Evolutionary conservation across 2,329 filamentous ascomycete species (phyloP).

Genomic region (Cucurbitaria berberidis): DNA sequence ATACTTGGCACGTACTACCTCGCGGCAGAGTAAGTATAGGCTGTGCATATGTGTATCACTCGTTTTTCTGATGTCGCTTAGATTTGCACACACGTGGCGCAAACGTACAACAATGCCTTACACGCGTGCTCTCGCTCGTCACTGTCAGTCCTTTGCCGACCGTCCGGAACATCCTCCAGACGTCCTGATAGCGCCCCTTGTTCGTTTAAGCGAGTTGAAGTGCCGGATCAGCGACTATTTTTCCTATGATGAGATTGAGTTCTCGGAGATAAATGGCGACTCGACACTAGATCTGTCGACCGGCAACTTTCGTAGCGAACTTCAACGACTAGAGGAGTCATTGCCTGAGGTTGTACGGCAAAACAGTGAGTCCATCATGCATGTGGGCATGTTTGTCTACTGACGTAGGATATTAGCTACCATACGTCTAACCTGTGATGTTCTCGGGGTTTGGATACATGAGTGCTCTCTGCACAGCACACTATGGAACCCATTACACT

Average conservation of each 20-base stretch:
- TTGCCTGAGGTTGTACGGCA: not conserved
- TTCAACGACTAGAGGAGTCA: slow-evolving; percentile 8
- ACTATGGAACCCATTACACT: not conserved
- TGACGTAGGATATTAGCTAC: not conserved
- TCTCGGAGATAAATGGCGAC: slow-evolving; percentile 25
- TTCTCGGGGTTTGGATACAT: not conserved
- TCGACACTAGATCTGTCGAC: slow-evolving; percentile 22
- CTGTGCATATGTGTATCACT: not conserved
- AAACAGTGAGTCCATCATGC: slow-evolving; percentile 1
- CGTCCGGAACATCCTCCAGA: slow-evolving; percentile 17
- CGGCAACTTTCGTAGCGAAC: slow-evolving; percentile 21
- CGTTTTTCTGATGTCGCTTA: slow-evolving; percentile 5
- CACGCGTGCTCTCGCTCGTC: slow-evolving; percentile 25
- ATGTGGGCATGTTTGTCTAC: not conserved
- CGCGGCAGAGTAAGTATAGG: slow-evolving; percentile 17
- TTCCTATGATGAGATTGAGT: slow-evolving; percentile 31
- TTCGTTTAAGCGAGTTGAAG: slow-evolving; percentile 22
- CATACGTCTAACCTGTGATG: not conserved
- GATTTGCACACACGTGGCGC: slow-evolving; percentile 30
- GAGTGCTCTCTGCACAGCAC: not conserved
- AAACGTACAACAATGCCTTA: slow-evolving; percentile 20
- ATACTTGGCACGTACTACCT: slow-evolving; percentile 31
- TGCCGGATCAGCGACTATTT: slow-evolving; percentile 28
- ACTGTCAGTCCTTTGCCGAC: slow-evolving; percentile 14
- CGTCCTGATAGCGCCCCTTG: slow-evolving; percentile 23